Evolutionary conservation across 78 protist genomes (phyloP).

Genomic region (Chrysochromulina parva): DNA sequence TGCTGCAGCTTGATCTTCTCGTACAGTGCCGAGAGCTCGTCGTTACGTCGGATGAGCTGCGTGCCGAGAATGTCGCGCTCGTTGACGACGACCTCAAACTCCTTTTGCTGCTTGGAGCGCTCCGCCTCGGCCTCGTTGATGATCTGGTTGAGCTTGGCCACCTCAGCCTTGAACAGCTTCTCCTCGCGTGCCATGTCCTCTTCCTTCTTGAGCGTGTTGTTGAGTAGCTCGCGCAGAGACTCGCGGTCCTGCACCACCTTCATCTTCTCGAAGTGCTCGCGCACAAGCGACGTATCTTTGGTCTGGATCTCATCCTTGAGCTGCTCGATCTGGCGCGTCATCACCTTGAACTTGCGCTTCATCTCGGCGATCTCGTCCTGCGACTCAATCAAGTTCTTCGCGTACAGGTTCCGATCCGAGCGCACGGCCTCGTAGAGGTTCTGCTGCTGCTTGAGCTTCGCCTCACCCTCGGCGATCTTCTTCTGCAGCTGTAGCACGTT

Average conservation of each 20-base stretch:
- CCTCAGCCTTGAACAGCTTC: not conserved
- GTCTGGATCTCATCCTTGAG: conserved; percentile 75
- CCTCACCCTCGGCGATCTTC: conserved; percentile 69
- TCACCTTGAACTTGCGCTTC: conserved; percentile 74
- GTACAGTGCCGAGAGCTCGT: conserved; percentile 87
- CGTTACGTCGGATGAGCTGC: conserved; percentile 89
- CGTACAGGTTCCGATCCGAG: conserved; percentile 79
- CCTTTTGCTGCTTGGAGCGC: conserved; percentile 69
- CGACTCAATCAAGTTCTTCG: conserved; percentile 82
- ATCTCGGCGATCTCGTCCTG: conserved; percentile 72
- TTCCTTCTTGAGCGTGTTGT: not conserved
- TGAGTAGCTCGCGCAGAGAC: not conserved
- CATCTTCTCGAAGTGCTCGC: conserved; percentile 34
- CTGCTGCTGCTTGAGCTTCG: conserved; percentile 80
- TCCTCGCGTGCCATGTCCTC: not conserved
- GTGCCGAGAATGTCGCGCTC: conserved; percentile 89
- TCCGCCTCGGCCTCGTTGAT: conserved; percentile 79
- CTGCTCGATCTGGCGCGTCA: conserved; percentile 84
- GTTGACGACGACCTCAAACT: conserved; percentile 62
- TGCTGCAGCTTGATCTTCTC: conserved; percentile 89
- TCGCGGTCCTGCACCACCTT: conserved; percentile 32
- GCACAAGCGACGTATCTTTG: conserved; percentile 26
- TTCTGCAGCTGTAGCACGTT: conserved; percentile 64
- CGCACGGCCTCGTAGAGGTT: conserved; percentile 84
- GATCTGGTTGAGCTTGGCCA: conserved; percentile 41